phyloP scores from a whole-genome alignment of 306 rosid genomes.

The Cucumis hystrix region DNA sequence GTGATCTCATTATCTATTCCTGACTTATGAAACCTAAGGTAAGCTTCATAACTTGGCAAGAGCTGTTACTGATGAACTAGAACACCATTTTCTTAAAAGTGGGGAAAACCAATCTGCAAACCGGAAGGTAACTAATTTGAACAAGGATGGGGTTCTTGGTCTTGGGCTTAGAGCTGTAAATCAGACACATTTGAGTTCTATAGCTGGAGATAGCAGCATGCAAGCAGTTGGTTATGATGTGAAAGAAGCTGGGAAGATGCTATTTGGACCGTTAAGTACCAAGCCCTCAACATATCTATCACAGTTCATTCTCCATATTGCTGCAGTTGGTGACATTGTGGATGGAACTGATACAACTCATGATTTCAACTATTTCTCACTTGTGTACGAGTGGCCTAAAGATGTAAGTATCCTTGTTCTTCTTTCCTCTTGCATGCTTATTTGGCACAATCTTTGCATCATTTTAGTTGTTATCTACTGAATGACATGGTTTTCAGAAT shows the following conservation, averaged over 20 bases:
- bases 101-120: slow-evolving; percentile 65
- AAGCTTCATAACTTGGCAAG: slow-evolving; percentile 97
- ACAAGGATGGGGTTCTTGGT: slow-evolving; percentile 70
- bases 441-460: neutral
- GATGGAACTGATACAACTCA: slow-evolving; percentile 97
- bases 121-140: slow-evolving; percentile 39
- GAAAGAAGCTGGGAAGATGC: slow-evolving; percentile 73
- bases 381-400: slow-evolving; percentile 91
- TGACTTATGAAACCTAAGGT: slow-evolving; percentile 35
- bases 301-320: slow-evolving; percentile 86
- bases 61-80: slow-evolving; percentile 91
- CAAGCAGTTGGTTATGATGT: slow-evolving; percentile 59
- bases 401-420: slow-evolving; percentile 61
- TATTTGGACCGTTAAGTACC: slow-evolving; percentile 70
- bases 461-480: neutral
- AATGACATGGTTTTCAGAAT: neutral
- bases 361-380: slow-evolving; percentile 90
- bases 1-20: slow-evolving; percentile 15
- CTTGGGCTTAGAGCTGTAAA: slow-evolving; percentile 68
- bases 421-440: slow-evolving; percentile 6
- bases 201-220: slow-evolving; percentile 33
- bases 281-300: slow-evolving; percentile 79
- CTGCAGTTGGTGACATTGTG: slow-evolving; percentile 95
- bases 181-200: slow-evolving; percentile 46
- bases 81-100: slow-evolving; percentile 45